phyloP scores from a whole-genome alignment of 2,329 filamentous ascomycete genomes.

The Paraconiothyrium sp. region DNA sequence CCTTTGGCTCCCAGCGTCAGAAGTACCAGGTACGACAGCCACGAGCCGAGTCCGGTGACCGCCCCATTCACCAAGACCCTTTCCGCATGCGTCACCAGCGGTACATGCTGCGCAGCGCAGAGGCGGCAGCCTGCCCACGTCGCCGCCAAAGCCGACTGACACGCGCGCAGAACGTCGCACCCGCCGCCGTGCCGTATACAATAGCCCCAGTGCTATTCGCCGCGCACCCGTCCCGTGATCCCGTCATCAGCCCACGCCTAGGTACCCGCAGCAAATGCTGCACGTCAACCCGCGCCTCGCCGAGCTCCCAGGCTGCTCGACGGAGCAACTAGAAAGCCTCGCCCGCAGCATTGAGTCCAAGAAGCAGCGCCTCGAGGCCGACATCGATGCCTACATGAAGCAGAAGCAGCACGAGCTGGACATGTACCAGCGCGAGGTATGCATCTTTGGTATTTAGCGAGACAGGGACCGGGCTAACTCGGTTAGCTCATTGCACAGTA shows the following conservation, averaged over 20 bases:
- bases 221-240: conserved; percentile 27
- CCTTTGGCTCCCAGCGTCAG: conserved; percentile 4
- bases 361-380: conserved; percentile 47
- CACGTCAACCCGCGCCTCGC: conserved; percentile 39
- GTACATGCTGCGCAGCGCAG: conserved; percentile 29
- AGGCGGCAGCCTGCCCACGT: conserved; percentile 18
- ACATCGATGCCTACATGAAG: conserved; percentile 46
- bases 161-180: conserved; percentile 26
- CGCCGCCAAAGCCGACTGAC: conserved; percentile 22
- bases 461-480: conserved; percentile 33
- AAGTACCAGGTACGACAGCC: conserved; percentile 8
- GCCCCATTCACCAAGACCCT: conserved; percentile 23
- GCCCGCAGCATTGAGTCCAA: conserved; percentile 46
- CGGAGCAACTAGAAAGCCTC: conserved; percentile 43
- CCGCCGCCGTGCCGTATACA: conserved; percentile 16
- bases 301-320: conserved; percentile 44
- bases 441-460: conserved; percentile 18
- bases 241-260: conserved; percentile 24
- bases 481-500: conserved; percentile 46
- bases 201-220: conserved; percentile 26
- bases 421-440: conserved; percentile 44
- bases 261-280: conserved; percentile 37
- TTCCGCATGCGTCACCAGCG: conserved; percentile 44
- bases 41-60: conserved; percentile 24
- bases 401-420: conserved; percentile 46